Percentiles rank a stretch among this genome's conserved stretches.
These are phyloP conservation scores for Stramenopiles sp. DNA, from an alignment of 352 stramenopile genomes.

Conservation along the genomic window DNA sequence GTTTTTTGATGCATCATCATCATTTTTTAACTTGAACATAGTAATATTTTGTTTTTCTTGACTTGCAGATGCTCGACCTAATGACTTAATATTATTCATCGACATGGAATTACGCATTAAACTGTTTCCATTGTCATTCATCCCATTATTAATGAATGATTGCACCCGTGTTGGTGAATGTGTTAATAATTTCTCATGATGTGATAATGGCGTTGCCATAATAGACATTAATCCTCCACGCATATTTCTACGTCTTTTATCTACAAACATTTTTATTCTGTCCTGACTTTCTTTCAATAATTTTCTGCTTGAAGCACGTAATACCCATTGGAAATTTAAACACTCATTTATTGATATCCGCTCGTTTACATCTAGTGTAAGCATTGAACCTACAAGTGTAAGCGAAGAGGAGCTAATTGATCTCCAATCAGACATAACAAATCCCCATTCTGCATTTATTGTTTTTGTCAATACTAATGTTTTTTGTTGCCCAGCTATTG, in stretches of 20 bases:
- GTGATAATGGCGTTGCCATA: not conserved
- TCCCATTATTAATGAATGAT: not conserved
- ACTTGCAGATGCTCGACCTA: not conserved
- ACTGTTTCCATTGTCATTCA: not conserved
- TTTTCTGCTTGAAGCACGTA: not conserved
- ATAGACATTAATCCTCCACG: not conserved
- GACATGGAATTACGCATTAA: not conserved
- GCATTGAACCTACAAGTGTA: not conserved
- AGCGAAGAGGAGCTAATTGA: not conserved
- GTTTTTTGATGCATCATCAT: no score
- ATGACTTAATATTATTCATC: not conserved
- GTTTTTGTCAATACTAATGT: not conserved
- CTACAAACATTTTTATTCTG: not conserved
- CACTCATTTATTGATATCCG: not conserved
- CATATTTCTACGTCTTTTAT: not conserved
- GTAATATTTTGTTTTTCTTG: no score
- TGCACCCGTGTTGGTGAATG: not conserved
- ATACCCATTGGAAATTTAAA: not conserved
- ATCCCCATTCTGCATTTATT: not conserved
- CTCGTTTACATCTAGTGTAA: not conserved
- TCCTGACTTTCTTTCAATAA: not conserved
- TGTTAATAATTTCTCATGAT: not conserved
- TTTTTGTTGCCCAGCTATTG: conserved; percentile 14
- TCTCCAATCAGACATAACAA: not conserved
- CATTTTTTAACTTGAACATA: no score